These are phyloP conservation scores for Candida krabiensis DNA, from an alignment of 805 yeast genomes.

Conservation along the genomic window DNA sequence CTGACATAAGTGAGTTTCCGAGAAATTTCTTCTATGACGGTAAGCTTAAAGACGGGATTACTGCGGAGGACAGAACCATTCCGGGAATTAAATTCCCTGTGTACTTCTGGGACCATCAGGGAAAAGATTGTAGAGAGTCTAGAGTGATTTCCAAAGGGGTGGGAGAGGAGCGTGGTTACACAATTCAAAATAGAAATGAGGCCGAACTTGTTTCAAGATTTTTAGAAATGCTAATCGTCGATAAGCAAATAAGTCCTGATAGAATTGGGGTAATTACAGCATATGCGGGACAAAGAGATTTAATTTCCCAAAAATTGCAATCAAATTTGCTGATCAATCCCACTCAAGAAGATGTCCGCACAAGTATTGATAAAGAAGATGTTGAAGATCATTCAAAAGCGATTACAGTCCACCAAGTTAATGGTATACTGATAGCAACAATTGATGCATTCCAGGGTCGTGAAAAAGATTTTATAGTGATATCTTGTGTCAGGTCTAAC, in stretches of 20 bases:
- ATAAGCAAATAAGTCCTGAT: conserved; percentile 47
- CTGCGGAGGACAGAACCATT: conserved; percentile 47
- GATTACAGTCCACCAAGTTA: conserved; percentile 46
- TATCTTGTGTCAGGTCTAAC: conserved; percentile 77
- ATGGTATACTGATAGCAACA: conserved; percentile 49
- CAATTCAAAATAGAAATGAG: conserved; percentile 59
- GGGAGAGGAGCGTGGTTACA: conserved; percentile 48
- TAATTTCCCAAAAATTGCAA: conserved; percentile 50
- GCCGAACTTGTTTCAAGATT: conserved; percentile 46
- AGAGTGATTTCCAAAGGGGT: conserved; percentile 43
- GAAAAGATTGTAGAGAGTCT: conserved; percentile 42
- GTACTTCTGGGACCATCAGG: conserved; percentile 59
- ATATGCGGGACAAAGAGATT: conserved; percentile 73
- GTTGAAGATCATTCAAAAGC: conserved; percentile 40
- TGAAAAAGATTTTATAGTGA: conserved; percentile 77
- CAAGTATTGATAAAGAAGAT: conserved; percentile 64
- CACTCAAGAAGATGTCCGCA: conserved; percentile 41
- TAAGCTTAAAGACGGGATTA: conserved; percentile 68
- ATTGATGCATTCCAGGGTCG: conserved; percentile 95
- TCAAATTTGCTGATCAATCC: conserved; percentile 60
- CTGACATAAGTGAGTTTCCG: conserved; percentile 83
- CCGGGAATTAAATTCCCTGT: conserved; percentile 55
- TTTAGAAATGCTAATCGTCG: conserved; percentile 50
- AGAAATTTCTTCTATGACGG: conserved; percentile 75
- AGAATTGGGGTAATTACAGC: conserved; percentile 72